phyloP scores from a whole-genome alignment of 2,329 filamentous ascomycete species.

The Diaporthe sp. region DNA sequence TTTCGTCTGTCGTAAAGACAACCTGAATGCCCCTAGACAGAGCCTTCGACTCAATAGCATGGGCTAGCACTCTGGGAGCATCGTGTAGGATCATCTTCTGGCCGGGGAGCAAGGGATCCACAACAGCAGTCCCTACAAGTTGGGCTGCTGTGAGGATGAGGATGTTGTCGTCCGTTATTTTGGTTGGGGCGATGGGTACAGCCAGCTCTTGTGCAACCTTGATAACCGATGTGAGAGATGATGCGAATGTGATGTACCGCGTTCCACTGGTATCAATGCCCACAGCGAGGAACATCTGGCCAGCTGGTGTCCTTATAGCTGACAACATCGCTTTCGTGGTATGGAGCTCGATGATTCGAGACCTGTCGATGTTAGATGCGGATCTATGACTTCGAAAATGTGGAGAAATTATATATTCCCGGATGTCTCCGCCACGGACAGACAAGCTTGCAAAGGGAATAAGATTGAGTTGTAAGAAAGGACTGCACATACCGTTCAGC shows the following conservation, averaged over 20 bases:
- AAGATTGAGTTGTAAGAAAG: background rate
- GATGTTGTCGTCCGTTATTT: background rate
- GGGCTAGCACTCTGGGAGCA: background rate
- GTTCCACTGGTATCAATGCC: background rate
- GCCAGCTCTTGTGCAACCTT: background rate
- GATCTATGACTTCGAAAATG: background rate
- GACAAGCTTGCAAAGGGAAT: too few species aligned
- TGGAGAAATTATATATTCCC: background rate
- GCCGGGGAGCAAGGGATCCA: slow-evolving; percentile 1
- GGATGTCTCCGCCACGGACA: background rate
- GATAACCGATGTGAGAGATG: slow-evolving; percentile 6
- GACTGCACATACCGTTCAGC: background rate
- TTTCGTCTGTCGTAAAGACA: background rate
- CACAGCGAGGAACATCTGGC: slow-evolving; percentile 13
- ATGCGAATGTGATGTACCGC: background rate
- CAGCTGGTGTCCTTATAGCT: slow-evolving; percentile 13
- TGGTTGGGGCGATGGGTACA: background rate
- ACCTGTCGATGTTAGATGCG: background rate
- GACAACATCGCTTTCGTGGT: slow-evolving; percentile 5
- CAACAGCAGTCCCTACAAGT: background rate
- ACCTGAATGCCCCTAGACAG: background rate
- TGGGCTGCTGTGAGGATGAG: slow-evolving; percentile 2
- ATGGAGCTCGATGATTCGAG: background rate
- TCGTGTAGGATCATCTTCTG: slow-evolving; percentile 2
- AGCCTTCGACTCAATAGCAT: background rate